These are phyloP conservation scores for Oryza punctata DNA, from an alignment of 176 grass and related monocot species.

Conservation along the genomic window DNA sequence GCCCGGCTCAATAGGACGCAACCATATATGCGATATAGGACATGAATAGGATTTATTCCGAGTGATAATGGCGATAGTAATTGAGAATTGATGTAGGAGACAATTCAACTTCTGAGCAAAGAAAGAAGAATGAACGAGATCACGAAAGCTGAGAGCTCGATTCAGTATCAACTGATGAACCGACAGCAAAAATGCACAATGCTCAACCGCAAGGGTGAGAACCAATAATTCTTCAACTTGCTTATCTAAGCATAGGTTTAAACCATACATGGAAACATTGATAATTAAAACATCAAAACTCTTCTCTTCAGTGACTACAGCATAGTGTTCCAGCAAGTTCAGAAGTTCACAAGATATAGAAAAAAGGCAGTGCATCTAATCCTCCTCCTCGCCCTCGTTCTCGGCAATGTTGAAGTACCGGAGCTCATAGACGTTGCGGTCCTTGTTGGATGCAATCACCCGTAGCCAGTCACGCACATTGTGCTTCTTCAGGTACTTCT, in stretches of 20 bases:
- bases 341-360: constrained; percentile 21
- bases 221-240: constrained; percentile 30
- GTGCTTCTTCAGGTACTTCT: constrained; percentile 94
- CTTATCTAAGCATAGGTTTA: constrained; percentile 38
- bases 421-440: constrained; percentile 70
- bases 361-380: constrained; percentile 45
- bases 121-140: not conserved
- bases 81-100: no score
- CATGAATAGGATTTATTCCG: no score
- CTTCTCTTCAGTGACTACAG: constrained; percentile 19
- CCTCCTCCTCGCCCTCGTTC: constrained; percentile 86
- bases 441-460: constrained; percentile 74
- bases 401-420: constrained; percentile 91
- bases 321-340: constrained; percentile 21
- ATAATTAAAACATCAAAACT: constrained; percentile 44
- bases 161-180: not conserved
- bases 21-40: no score
- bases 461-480: constrained; percentile 89
- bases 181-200: not conserved
- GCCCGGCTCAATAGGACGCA: no score
- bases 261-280: constrained; percentile 7
- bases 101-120: no score
- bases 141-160: not conserved
- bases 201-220: not conserved
- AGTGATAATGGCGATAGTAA: no score